Base-by-base conservation (phyloP, 176 grass and related monocot species). In the Luzula sylvatica region DNA sequence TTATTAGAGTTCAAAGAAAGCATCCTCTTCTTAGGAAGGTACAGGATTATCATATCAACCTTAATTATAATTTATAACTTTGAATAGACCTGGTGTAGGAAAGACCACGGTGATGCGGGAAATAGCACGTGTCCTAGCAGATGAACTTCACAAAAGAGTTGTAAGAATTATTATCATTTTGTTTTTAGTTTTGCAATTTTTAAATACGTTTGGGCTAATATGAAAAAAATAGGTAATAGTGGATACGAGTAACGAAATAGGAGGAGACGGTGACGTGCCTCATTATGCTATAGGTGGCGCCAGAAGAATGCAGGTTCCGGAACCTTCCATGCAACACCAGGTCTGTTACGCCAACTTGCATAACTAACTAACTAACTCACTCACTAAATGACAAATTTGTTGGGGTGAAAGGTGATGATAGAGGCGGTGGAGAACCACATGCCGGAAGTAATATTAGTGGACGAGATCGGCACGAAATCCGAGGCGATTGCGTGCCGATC, bases 341-440 rank as follows among this genome's bases (percentile, higher is more conserved):
- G 30, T 35, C 7, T 35, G 5, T 35, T 35, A 35, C 30, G 5
- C 30, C 9, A 35, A 35, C 30, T 35, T 7, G 5, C 9, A 35
- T 35, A 35, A 35, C 30, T 35, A 35, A 35, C 30, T 4, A 35
- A 35, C 30, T 7, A 35, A 35, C 30, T 35, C 30, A n/a, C n/a
- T n/a, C n/a, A n/a, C n/a, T n/a, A n/a, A n/a, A n/a, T n/a, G n/a
- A n/a, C n/a, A n/a, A n/a, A n/a, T n/a, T n/a, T n/a, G n/a, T 35
- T 35, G 30, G 30, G 7, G 71, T 89, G 90, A 83, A 78, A 61
- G 21, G 81, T 96, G 45, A 96, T 96, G 90, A 88, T 96, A 75
- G 84, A 96, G 88, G 90, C 90, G 20, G 84, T 96, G 15, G 84
- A 96, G 70, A 96, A 96, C 55, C 90, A 96, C 80, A 96, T 96